phyloP scores from a whole-genome alignment of 1,139 yeast genomes.

The Suzukiozyma palmioleophila region DNA sequence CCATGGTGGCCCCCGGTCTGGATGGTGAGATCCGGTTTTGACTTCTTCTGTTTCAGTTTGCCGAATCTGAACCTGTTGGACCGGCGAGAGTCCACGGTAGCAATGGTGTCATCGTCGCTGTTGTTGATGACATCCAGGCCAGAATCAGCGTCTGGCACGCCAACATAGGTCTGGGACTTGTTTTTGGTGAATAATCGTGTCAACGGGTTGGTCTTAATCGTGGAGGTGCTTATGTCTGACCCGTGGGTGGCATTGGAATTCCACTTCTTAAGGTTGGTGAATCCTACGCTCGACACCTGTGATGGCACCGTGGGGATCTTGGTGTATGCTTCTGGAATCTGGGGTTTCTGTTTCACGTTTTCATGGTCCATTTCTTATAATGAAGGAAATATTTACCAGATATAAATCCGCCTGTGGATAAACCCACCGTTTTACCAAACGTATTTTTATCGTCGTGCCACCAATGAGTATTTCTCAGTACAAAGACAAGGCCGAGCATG shows the following conservation, averaged over 20 bases:
- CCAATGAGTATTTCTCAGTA: not conserved
- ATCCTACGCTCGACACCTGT: slow-evolving; percentile 39
- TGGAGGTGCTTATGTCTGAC: slow-evolving; percentile 20
- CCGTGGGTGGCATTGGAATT: slow-evolving; percentile 29
- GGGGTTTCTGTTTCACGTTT: slow-evolving; percentile 6
- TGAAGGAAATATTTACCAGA: slow-evolving; percentile 4
- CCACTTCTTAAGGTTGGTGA: slow-evolving; percentile 33
- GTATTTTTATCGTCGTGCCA: no score
- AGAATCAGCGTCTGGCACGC: slow-evolving; percentile 9
- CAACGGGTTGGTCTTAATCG: slow-evolving; percentile 24
- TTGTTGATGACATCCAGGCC: slow-evolving; percentile 4
- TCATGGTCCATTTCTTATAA: slow-evolving; percentile 7
- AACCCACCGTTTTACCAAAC: not conserved
- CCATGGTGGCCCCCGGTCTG: slow-evolving; percentile 28
- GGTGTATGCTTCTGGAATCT: not conserved
- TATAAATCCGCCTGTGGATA: not conserved
- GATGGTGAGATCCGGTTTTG: slow-evolving; percentile 25
- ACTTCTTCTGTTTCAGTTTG: slow-evolving; percentile 12
- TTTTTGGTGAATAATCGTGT: slow-evolving; percentile 33
- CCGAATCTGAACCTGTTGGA: slow-evolving; percentile 11
- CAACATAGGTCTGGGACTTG: slow-evolving; percentile 20
- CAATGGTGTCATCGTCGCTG: slow-evolving; percentile 7
- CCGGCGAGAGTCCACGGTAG: slow-evolving; percentile 7
- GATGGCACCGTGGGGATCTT: slow-evolving; percentile 9
- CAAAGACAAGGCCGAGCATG: slow-evolving; percentile 10